Evolutionary conservation across 2,329 filamentous ascomycete species (phyloP).

Genomic region (Achaetomium macrosporum): DNA sequence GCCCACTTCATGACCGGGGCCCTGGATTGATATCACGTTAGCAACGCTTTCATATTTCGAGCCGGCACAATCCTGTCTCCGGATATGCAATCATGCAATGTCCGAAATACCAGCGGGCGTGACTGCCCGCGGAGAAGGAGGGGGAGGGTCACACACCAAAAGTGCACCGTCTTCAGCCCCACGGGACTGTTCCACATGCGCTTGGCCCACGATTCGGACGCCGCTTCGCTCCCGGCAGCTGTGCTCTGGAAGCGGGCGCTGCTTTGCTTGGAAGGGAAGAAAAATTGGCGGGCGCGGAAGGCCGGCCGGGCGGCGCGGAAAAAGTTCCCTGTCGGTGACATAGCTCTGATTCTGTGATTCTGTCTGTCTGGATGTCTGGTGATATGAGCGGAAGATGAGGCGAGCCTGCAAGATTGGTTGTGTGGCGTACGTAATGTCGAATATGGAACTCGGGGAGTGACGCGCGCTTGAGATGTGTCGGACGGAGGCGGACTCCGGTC

Average conservation of each 20-base stretch:
- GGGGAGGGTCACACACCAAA: conserved; percentile 62
- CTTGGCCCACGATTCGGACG: conserved; percentile 57
- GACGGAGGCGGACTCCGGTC: conserved; percentile 13
- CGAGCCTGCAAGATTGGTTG: background rate
- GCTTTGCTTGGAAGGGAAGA: conserved; percentile 38
- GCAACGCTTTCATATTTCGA: background rate
- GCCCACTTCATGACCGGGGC: conserved; percentile 97
- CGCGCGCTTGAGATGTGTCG: background rate
- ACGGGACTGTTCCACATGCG: conserved; percentile 79
- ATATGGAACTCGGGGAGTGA: background rate
- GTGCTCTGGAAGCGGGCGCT: conserved; percentile 64
- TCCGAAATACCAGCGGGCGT: background rate
- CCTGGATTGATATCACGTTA: conserved; percentile 42
- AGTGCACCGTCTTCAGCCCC: conserved; percentile 91
- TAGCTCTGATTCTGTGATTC: conserved; percentile 10
- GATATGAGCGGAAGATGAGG: too few species aligned
- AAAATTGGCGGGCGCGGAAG: conserved; percentile 47
- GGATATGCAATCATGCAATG: too few species aligned
- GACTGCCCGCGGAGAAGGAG: background rate
- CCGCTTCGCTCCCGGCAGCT: conserved; percentile 36
- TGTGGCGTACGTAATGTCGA: background rate
- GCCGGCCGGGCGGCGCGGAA: conserved; percentile 47
- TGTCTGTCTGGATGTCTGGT: background rate
- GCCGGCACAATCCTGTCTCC: background rate
- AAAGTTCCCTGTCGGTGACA: conserved; percentile 35